phyloP scores from a whole-genome alignment of 352 stramenopile genomes.

The Phytophthora idaei region DNA sequence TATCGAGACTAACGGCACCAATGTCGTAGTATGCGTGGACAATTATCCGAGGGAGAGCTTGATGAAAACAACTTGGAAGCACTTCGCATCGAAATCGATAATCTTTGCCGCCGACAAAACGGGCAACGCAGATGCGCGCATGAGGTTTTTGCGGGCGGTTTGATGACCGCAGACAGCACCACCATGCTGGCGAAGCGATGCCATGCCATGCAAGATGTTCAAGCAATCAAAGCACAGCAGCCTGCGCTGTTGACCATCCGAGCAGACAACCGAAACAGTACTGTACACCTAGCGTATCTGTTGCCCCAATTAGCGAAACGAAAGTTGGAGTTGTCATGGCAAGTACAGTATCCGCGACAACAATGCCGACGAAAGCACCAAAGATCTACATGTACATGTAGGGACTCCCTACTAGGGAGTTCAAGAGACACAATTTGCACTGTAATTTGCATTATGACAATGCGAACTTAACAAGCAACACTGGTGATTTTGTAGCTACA shows the following conservation, averaged over 20 bases:
- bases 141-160: background rate
- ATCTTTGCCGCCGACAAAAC: background rate
- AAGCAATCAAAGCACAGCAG: conserved; percentile 1
- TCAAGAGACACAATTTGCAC: too few relatives aligned
- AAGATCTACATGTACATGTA: too few relatives aligned
- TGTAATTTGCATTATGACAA: too few relatives aligned
- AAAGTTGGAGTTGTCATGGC: conserved; percentile 15
- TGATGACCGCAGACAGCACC: background rate
- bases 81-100: background rate
- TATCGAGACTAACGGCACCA: too few relatives aligned
- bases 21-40: background rate
- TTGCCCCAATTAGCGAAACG: conserved; percentile 6
- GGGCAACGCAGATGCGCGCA: background rate
- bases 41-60: background rate
- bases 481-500: too few relatives aligned
- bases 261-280: conserved; percentile 13
- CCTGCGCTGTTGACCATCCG: conserved; percentile 7
- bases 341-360: background rate
- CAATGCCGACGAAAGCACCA: background rate
- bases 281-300: background rate
- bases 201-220: background rate
- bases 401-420: too few relatives aligned
- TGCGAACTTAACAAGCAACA: too few relatives aligned
- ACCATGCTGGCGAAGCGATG: background rate
- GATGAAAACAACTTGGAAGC: background rate